Base-by-base conservation (phyloP, 2,329 filamentous ascomycete species). In the Aspergillus sp. region DNA sequence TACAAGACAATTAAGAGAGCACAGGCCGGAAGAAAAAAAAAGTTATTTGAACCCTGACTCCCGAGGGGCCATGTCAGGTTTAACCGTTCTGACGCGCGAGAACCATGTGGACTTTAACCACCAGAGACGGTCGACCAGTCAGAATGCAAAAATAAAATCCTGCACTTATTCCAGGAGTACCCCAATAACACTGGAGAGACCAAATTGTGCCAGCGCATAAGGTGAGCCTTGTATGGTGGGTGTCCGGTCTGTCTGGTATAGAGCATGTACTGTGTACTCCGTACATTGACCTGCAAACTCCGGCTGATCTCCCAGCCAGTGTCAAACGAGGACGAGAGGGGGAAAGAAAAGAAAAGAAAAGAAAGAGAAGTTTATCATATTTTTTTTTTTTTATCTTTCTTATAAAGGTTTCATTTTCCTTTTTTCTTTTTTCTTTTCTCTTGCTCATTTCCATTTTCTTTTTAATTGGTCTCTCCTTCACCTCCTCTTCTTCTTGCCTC, bases 321-420 rank as follows among this genome's bases (percentile, higher is more conserved):
- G 19, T 19, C 19, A 19, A 19, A 19, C 19, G 19, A 19, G 19
- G 19, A 19, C 19, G 19, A 19, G 19, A 19, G 19, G 19, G 19
- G 48, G 49, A 57, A 57, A 57, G 54, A 56, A 58, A 51, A 52
- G 51, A 52, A 39, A 39, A 36, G 34, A 36, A 36, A 36, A 36
- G n/a, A 36, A 36, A 34, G 33, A 34, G n/a, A 34, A 19, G n/a
- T 36, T 36, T 36, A 36, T 10, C n/a, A 12, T 36, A 4, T 8
- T 34, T 36, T 35, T 6, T 35, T 35, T 35, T 35, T 12, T 7
- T 36, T 36, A 12, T 19, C n/a, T 36, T 36, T 36, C 12, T 8
- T 8, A 32, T 9, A 9, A 5, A 32, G 30, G 30, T 6, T 39
- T 9, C 3, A 8, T 36, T 6, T 12, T 26, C 12, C 7, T 36